Evolutionary conservation across 208 protist genomes (phyloP).

Genomic region (Kentomonas sorsogonicus): DNA sequence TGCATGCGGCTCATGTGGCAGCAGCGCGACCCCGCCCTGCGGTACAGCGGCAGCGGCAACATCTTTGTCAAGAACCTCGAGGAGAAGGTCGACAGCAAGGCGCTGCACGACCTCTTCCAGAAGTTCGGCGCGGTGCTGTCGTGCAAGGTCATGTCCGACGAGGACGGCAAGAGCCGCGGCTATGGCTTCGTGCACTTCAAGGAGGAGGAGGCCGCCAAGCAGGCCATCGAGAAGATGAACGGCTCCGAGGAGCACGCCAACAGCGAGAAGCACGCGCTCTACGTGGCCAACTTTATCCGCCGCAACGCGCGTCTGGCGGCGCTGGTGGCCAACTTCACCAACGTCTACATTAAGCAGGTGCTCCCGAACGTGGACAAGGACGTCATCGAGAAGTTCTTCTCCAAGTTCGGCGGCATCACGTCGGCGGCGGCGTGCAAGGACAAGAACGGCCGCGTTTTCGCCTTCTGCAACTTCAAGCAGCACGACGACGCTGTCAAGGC

Average conservation of each 20-base stretch:
- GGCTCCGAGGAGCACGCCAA: constrained; percentile 91
- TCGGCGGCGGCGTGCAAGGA: constrained; percentile 87
- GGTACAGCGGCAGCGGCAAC: constrained; percentile 97
- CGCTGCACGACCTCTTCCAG: constrained; percentile 96
- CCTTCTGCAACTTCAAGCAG: constrained; percentile 97
- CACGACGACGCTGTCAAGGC: constrained; percentile 94
- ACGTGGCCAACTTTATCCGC: constrained; percentile 95
- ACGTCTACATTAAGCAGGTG: constrained; percentile 99
- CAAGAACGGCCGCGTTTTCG: constrained; percentile 92
- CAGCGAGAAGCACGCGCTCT: constrained; percentile 87
- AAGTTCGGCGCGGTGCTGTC: constrained; percentile 98
- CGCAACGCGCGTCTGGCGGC: constrained; percentile 90
- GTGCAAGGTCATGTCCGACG: constrained; percentile 95
- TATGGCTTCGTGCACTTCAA: constrained; percentile 99
- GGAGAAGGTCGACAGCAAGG: constrained; percentile 95
- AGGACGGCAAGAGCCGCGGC: constrained; percentile 91
- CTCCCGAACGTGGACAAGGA: constrained; percentile 86
- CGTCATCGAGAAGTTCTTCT: constrained; percentile 91
- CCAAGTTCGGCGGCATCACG: constrained; percentile 93
- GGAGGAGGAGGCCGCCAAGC: constrained; percentile 90
- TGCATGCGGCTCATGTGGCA: constrained; percentile 99
- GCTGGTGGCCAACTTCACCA: constrained; percentile 95
- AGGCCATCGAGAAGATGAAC: constrained; percentile 97
- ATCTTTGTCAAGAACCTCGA: constrained; percentile 99
- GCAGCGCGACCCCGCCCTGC: constrained; percentile 96